Percentiles rank a stretch among this genome's conserved stretches.
phyloP scores from a whole-genome alignment of 768 basidiomycete genomes.

The Lactifluus echinatus region DNA sequence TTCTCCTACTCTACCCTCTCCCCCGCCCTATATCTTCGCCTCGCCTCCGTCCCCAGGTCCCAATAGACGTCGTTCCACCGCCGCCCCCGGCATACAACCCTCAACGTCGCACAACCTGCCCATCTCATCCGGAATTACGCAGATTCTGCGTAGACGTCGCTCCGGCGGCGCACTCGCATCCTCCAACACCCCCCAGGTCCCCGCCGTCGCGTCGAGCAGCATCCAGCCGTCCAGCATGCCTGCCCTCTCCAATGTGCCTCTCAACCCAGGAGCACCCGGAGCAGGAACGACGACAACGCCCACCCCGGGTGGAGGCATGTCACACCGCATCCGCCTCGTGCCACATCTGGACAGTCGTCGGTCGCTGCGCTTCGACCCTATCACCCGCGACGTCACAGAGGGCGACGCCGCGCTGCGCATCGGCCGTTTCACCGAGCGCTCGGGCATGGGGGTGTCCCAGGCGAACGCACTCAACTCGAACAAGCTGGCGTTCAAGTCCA shows the following conservation, averaged over 20 bases:
- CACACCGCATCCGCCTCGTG: constrained; percentile 84
- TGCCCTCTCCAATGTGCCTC: constrained; percentile 18
- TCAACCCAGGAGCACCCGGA: constrained; percentile 19
- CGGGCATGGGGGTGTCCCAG: constrained; percentile 54
- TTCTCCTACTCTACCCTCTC: constrained; percentile 38
- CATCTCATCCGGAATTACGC: constrained; percentile 36
- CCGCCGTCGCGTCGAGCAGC: constrained; percentile 20
- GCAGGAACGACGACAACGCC: too few relatives aligned
- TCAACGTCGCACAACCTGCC: constrained; percentile 30
- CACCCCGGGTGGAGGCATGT: too few relatives aligned
- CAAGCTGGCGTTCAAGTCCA: constrained; percentile 91
- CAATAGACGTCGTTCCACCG: constrained; percentile 35
- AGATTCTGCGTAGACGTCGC: constrained; percentile 60
- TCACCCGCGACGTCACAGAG: constrained; percentile 72
- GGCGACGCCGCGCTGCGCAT: constrained; percentile 71
- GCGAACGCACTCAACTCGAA: constrained; percentile 63
- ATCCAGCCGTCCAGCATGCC: constrained; percentile 21
- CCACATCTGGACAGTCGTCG: constrained; percentile 89
- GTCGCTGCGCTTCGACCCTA: constrained; percentile 86
- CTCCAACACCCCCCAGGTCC: constrained; percentile 24
- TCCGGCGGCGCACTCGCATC: constrained; percentile 48
- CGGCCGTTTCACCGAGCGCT: constrained; percentile 89
- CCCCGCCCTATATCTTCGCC: constrained; percentile 25
- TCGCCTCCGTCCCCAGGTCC: constrained; percentile 25
- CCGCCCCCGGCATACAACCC: constrained; percentile 30